These are phyloP conservation scores for Euryodendron excelsum DNA, from an alignment of 148 eudicot species.

Conservation along the genomic window DNA sequence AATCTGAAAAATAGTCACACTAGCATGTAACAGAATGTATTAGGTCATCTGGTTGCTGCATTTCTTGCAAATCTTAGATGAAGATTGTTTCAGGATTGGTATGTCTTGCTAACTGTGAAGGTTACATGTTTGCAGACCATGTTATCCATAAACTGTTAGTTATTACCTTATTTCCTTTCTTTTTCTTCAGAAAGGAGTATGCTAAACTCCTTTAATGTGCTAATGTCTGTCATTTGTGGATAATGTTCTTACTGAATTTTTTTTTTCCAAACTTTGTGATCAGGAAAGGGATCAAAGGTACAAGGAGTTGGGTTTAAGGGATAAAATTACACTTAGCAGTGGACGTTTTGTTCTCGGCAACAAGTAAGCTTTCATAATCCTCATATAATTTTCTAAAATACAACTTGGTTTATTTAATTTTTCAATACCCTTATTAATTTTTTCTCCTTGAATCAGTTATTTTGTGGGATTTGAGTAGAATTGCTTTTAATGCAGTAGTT, in stretches of 20 bases:
- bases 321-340: conserved; percentile 93
- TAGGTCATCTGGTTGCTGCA: neutral
- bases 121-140: neutral
- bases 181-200: neutral
- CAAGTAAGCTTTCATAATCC: conserved; percentile 52
- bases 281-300: conserved; percentile 99
- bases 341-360: conserved; percentile 99
- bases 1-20: neutral
- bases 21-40: neutral
- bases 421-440: conserved; percentile 8
- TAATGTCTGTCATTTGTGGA: neutral
- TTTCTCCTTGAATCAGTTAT: neutral
- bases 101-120: neutral
- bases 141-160: neutral
- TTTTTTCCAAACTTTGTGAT: neutral
- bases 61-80: neutral
- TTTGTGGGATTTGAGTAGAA: neutral
- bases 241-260: conserved; percentile 10
- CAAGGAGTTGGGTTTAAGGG: conserved; percentile 94
- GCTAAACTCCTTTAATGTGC: neutral
- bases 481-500: neutral
- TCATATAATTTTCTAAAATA: neutral
- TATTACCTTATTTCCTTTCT: neutral
- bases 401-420: neutral
- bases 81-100: neutral